Percentiles rank a stretch among this genome's conserved stretches.
These are phyloP conservation scores for Aspergillus sp. DNA, from an alignment of 2,329 filamentous ascomycete genomes.

Conservation along the genomic window DNA sequence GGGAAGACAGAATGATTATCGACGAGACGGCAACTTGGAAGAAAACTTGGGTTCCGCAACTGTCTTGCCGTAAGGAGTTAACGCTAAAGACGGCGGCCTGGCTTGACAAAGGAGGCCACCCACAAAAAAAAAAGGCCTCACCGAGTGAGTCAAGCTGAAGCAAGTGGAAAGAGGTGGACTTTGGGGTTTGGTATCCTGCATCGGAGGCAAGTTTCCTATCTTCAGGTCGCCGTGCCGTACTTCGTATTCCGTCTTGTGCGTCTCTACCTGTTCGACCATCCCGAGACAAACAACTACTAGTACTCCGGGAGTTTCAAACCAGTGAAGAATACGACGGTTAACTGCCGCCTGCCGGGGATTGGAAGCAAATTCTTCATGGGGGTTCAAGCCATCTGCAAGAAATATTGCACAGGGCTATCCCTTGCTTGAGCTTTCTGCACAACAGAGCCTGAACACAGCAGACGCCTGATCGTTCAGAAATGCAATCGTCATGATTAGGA, in stretches of 20 bases:
- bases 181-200: background rate
- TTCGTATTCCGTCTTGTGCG: background rate
- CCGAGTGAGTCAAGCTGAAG: no score
- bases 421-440: conserved; percentile 13
- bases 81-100: background rate
- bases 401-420: conserved; percentile 15
- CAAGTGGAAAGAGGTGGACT: background rate
- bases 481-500: background rate
- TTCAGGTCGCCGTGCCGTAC: background rate
- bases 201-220: background rate
- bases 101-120: background rate
- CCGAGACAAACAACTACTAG: background rate
- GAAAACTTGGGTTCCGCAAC: background rate
- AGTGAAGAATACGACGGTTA: background rate
- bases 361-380: background rate
- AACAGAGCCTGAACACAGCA: conserved; percentile 7
- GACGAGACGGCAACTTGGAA: background rate
- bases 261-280: background rate
- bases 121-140: no score
- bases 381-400: conserved; percentile 1
- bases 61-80: background rate
- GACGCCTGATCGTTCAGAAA: background rate
- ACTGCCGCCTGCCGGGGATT: background rate
- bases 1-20: background rate
- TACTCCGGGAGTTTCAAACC: background rate